Conservation (phyloP, 352 stramenopile genomes). For the Thraustochytrium striatum region DNA sequence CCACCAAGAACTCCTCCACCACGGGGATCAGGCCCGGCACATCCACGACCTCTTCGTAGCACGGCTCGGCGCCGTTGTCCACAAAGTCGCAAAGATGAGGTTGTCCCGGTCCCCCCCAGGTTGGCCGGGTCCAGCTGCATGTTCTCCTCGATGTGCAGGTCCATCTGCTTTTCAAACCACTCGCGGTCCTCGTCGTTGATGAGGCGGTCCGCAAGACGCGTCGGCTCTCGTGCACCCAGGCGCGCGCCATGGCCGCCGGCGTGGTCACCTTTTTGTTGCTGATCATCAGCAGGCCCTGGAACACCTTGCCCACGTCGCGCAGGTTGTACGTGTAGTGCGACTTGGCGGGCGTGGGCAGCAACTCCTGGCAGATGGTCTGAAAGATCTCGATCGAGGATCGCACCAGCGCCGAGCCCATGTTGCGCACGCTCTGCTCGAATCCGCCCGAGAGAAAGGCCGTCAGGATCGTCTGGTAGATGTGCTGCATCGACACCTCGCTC, state of each 20-base stretch:
- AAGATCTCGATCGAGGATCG: constrained; percentile 67
- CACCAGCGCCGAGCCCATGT: constrained; percentile 49
- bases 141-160: constrained; percentile 50
- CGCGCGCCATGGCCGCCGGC: constrained; percentile 62
- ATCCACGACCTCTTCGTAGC: constrained; percentile 81
- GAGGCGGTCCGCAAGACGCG: constrained; percentile 91
- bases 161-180: constrained; percentile 62
- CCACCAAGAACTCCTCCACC: constrained; percentile 75
- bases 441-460: constrained; percentile 66
- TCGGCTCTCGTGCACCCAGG: constrained; percentile 88
- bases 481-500: constrained; percentile 77
- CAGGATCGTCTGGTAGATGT: constrained; percentile 89
- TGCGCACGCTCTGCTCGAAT: constrained; percentile 53
- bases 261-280: constrained; percentile 66
- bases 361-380: constrained; percentile 78
- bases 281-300: constrained; percentile 76
- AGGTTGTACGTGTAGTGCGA: constrained; percentile 95
- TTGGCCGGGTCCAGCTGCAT: constrained; percentile 80
- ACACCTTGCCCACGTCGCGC: constrained; percentile 88
- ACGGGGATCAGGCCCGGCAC: constrained; percentile 72
- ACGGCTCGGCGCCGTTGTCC: constrained; percentile 74
- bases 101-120: constrained; percentile 37
- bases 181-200: constrained; percentile 78
- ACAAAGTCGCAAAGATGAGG: constrained; percentile 81
- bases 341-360: constrained; percentile 88